Conservation (phyloP, 2,329 filamentous ascomycete genomes). For the Trichoderma cornu-damae region DNA sequence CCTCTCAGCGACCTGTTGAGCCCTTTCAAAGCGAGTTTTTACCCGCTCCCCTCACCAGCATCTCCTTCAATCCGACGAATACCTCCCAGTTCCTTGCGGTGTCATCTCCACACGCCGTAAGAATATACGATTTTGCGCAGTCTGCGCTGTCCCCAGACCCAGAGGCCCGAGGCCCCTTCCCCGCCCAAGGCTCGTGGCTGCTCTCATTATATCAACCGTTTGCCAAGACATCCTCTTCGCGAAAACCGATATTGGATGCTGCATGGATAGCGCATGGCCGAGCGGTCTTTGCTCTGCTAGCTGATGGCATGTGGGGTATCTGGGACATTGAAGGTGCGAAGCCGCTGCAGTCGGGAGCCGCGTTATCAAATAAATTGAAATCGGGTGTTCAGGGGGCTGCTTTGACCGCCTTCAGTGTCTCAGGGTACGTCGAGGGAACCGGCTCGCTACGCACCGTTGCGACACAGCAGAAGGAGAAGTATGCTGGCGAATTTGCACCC, state of each 20-base stretch:
- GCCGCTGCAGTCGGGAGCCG: conserved; percentile 38
- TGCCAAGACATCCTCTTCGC: conserved; percentile 42
- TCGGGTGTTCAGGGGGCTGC: conserved; percentile 53
- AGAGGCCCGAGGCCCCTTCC: conserved; percentile 45
- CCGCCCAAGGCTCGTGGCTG: conserved; percentile 59
- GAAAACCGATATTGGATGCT: conserved; percentile 59
- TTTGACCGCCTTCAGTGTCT: conserved; percentile 52
- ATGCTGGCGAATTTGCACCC: conserved; percentile 51
- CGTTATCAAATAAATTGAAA: conserved; percentile 46
- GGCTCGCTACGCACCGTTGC: conserved; percentile 45
- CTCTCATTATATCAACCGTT: conserved; percentile 58
- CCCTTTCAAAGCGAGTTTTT: conserved; percentile 60
- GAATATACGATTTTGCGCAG: conserved; percentile 57
- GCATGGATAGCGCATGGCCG: conserved; percentile 58
- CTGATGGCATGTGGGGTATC: conserved; percentile 62
- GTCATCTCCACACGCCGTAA: conserved; percentile 50
- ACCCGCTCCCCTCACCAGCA: conserved; percentile 47
- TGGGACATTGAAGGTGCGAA: conserved; percentile 60
- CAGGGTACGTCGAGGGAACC: conserved; percentile 57
- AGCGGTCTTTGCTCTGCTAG: conserved; percentile 53
- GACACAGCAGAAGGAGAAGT: conserved; percentile 34
- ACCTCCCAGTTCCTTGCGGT: conserved; percentile 55
- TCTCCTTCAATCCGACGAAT: conserved; percentile 58
- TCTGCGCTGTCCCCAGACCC: conserved; percentile 50
- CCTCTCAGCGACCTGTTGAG: conserved; percentile 31